Percentiles rank a stretch among this genome's conserved stretches.
Evolutionary conservation across 306 rosid species (phyloP).

Genomic region (Cicer pinnatifidum): DNA sequence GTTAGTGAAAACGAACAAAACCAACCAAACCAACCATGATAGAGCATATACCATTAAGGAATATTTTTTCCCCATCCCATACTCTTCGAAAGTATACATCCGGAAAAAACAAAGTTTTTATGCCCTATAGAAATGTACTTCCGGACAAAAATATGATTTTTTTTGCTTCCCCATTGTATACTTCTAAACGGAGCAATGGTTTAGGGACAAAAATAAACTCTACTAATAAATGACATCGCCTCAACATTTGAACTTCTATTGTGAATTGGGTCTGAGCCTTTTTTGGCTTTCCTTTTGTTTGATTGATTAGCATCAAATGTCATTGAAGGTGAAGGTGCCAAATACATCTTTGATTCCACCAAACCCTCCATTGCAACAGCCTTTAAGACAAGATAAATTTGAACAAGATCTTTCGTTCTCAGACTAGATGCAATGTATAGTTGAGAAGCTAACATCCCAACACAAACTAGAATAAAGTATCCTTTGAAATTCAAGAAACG

Average conservation of each 20-base stretch:
- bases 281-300: conserved; percentile 68
- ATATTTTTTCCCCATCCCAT: too few relatives aligned
- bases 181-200: too few relatives aligned
- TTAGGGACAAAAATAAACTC: too few relatives aligned
- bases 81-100: too few relatives aligned
- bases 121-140: too few relatives aligned
- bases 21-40: conserved; percentile 51
- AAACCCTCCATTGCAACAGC: conserved; percentile 58
- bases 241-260: conserved; percentile 68
- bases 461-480: conserved; percentile 56
- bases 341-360: conserved; percentile 54
- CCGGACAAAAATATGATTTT: too few relatives aligned
- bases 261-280: conserved; percentile 95
- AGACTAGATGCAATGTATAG: conserved; percentile 60
- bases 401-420: conserved; percentile 68
- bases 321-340: conserved; percentile 76
- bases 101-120: too few relatives aligned
- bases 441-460: conserved; percentile 69
- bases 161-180: too few relatives aligned
- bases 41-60: conserved; percentile 19
- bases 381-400: conserved; percentile 55
- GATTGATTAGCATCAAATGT: conserved; percentile 71
- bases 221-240: conserved; percentile 12
- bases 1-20: conserved; percentile 35
- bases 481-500: conserved; percentile 54